Percentiles rank a stretch among this genome's conserved stretches.
Conservation (phyloP, 352 stramenopile genomes). For the Globisporangium cylindrosporum region DNA sequence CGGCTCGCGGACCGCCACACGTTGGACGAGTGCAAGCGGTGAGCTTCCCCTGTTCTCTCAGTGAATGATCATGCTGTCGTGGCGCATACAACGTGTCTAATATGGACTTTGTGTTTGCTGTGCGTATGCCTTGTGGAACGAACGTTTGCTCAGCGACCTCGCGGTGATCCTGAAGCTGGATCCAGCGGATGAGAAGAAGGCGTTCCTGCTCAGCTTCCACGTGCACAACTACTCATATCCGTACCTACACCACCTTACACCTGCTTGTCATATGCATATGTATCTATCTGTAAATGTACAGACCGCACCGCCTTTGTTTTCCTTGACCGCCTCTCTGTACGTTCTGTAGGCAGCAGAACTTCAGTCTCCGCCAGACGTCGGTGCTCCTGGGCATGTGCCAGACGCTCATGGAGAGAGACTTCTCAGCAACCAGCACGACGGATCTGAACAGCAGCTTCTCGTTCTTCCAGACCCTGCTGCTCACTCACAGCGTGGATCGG, state of each 20-base stretch:
- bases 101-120: background rate
- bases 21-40: slow-evolving; percentile 63
- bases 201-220: slow-evolving; percentile 50
- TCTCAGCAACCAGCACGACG: slow-evolving; percentile 38
- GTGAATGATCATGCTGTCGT: background rate
- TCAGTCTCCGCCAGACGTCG: slow-evolving; percentile 54
- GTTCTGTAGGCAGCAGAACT: slow-evolving; percentile 66
- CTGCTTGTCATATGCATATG: background rate
- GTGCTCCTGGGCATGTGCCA: slow-evolving; percentile 68
- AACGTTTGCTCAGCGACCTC: slow-evolving; percentile 27
- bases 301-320: background rate
- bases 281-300: background rate
- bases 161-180: slow-evolving; percentile 54
- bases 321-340: slow-evolving; percentile 21
- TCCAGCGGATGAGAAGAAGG: slow-evolving; percentile 30
- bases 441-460: slow-evolving; percentile 51
- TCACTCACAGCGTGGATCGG: slow-evolving; percentile 66
- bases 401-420: slow-evolving; percentile 60
- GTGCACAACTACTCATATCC: slow-evolving; percentile 76
- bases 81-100: background rate
- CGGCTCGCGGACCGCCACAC: slow-evolving; percentile 35
- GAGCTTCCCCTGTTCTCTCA: background rate
- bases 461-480: slow-evolving; percentile 56
- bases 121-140: slow-evolving; percentile 3
- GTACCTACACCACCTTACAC: background rate